Conservation (phyloP, 2,329 filamentous ascomycete genomes). For the Davidsoniella neocaledoniae region DNA sequence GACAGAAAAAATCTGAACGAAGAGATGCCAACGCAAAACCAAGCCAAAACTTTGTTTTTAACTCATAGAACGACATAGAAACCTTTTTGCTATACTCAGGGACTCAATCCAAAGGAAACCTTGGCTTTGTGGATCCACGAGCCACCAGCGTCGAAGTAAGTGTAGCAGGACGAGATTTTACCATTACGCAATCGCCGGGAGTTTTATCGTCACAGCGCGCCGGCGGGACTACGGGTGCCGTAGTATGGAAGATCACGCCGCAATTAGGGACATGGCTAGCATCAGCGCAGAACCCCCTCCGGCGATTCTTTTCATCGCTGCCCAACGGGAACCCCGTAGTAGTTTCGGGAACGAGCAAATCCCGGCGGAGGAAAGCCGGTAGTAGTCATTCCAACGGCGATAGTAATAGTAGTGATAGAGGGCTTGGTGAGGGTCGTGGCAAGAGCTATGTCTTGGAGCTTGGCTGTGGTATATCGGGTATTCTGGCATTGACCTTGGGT, state of each 20-base stretch:
- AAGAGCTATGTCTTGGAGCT: slow-evolving; percentile 57
- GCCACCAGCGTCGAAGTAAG: slow-evolving; percentile 48
- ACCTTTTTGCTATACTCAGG: slow-evolving; percentile 76
- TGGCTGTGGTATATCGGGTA: slow-evolving; percentile 71
- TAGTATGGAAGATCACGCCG: slow-evolving; percentile 84
- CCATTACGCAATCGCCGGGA: slow-evolving; percentile 67
- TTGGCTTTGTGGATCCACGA: slow-evolving; percentile 70
- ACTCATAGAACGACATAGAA: slow-evolving; percentile 36
- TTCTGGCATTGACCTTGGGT: slow-evolving; percentile 52
- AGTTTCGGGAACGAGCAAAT: too few species aligned
- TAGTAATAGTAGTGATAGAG: not conserved
- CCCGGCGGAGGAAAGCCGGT: too few species aligned
- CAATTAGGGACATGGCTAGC: slow-evolving; percentile 67
- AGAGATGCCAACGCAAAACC: slow-evolving; percentile 38
- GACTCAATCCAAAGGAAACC: slow-evolving; percentile 53
- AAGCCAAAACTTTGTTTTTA: not conserved
- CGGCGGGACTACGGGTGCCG: slow-evolving; percentile 41
- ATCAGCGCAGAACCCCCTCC: slow-evolving; percentile 44
- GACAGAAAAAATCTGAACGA: not conserved
- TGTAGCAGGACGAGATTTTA: slow-evolving; percentile 53
- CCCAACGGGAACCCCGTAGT: too few species aligned
- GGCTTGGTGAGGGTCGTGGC: slow-evolving; percentile 22
- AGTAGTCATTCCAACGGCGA: too few species aligned
- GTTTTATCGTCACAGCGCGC: slow-evolving; percentile 61
- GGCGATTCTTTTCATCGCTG: slow-evolving; percentile 16